phyloP scores from a whole-genome alignment of 1,284 basidiomycete genomes.

The Tetrapyrgos nigripes region DNA sequence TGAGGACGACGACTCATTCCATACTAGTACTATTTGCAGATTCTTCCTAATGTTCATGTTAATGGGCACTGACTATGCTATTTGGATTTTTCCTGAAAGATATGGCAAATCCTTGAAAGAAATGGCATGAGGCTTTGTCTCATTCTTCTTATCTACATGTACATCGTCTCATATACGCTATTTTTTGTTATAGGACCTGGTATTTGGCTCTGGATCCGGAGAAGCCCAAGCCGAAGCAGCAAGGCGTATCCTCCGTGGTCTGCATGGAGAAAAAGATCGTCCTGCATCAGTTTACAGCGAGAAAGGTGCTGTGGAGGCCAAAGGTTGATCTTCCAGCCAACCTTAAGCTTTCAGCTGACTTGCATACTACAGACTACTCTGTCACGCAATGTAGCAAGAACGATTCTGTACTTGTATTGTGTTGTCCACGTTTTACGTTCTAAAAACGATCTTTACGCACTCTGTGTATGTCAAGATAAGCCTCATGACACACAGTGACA shows the following conservation, averaged over 20 bases:
- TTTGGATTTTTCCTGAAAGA: conserved; percentile 31
- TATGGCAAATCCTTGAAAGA: conserved; percentile 30
- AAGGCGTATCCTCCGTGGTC: conserved; percentile 19
- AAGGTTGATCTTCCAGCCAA: no score
- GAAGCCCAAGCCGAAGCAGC: conserved; percentile 24
- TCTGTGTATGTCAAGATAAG: no score
- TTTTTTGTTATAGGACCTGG: conserved; percentile 21
- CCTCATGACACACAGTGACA: no score
- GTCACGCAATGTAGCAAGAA: no score
- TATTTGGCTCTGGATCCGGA: conserved; percentile 28
- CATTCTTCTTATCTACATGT: no score
- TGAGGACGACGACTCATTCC: not conserved
- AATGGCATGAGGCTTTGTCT: no score
- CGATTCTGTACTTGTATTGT: no score
- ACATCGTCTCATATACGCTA: not conserved
- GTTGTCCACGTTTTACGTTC: no score
- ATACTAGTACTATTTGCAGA: conserved; percentile 3
- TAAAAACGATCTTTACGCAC: no score
- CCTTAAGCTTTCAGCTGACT: no score
- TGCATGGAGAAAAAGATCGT: conserved; percentile 8
- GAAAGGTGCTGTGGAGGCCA: no score
- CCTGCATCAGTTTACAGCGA: not conserved
- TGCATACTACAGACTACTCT: no score
- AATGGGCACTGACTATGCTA: conserved; percentile 29
- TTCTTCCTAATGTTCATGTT: conserved; percentile 32